Evolutionary conservation across 2,329 filamentous ascomycete genomes (phyloP).

Genomic region (Diplocarpon mali): DNA sequence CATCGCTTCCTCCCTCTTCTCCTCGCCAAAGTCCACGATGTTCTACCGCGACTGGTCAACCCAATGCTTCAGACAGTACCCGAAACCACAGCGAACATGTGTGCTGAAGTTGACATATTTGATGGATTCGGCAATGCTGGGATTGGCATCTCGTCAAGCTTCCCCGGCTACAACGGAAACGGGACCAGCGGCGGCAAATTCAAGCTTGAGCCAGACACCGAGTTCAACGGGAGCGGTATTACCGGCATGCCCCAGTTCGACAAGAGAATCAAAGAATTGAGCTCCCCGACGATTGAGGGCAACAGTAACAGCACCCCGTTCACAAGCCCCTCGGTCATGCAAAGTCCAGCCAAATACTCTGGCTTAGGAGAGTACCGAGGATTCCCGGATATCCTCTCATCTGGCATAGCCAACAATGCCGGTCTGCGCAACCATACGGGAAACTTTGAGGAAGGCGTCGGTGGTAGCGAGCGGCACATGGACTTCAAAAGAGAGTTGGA

Average conservation of each 20-base stretch:
- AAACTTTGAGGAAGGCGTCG: constrained; percentile 15
- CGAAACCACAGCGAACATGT: constrained; percentile 34
- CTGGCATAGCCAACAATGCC: constrained; percentile 9
- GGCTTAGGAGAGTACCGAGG: constrained; percentile 15
- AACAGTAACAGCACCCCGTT: constrained; percentile 16
- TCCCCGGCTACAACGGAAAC: constrained; percentile 21
- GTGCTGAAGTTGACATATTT: constrained; percentile 45
- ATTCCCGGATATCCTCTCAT: constrained; percentile 17
- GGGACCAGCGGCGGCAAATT: constrained; percentile 21
- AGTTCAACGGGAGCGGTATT: constrained; percentile 13
- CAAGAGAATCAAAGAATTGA: constrained; percentile 22
- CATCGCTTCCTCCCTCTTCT: constrained; percentile 69
- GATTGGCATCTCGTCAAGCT: constrained; percentile 34
- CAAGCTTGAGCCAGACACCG: constrained; percentile 22
- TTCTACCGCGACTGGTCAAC: constrained; percentile 50
- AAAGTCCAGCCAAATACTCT: constrained; percentile 21
- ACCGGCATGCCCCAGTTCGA: constrained; percentile 17
- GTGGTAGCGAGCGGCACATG: constrained; percentile 11
- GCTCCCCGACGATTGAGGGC: constrained; percentile 15
- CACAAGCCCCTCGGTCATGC: constrained; percentile 19
- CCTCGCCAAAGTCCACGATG: constrained; percentile 63
- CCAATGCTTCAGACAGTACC: constrained; percentile 50
- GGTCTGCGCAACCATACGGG: constrained; percentile 8
- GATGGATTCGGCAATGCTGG: constrained; percentile 54
- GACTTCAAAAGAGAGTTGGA: constrained; percentile 21